phyloP scores from a whole-genome alignment of 805 yeast species.

The Metschnikowia borealis region DNA sequence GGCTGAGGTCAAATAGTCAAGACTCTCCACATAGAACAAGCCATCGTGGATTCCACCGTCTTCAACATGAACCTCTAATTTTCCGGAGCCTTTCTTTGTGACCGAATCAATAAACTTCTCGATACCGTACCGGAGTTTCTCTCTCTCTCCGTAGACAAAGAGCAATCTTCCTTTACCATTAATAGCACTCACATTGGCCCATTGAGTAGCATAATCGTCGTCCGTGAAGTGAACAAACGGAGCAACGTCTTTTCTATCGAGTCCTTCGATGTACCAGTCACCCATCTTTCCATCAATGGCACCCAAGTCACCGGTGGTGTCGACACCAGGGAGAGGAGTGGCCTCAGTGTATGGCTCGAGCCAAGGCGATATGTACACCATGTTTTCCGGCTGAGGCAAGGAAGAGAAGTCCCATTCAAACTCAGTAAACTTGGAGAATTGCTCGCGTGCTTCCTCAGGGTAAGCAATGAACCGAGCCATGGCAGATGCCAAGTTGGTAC shows the following conservation, averaged over 20 bases:
- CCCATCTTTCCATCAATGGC: slow-evolving; percentile 27
- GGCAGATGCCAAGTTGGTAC: slow-evolving; percentile 15
- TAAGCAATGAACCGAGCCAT: slow-evolving; percentile 23
- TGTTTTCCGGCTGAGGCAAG: slow-evolving; percentile 27
- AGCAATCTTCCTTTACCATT: slow-evolving; percentile 20
- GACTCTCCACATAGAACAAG: slow-evolving; percentile 30
- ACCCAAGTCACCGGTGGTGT: slow-evolving; percentile 31
- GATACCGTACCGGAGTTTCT: slow-evolving; percentile 27
- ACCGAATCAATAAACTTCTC: slow-evolving; percentile 23
- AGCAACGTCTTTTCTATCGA: slow-evolving; percentile 12
- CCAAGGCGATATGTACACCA: slow-evolving; percentile 34
- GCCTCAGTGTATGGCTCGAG: slow-evolving; percentile 28
- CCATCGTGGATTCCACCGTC: slow-evolving; percentile 36
- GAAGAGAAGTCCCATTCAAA: slow-evolving; percentile 18
- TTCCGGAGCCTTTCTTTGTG: slow-evolving; percentile 16
- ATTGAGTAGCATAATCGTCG: slow-evolving; percentile 22
- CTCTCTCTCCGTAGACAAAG: slow-evolving; percentile 31
- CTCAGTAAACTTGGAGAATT: slow-evolving; percentile 20
- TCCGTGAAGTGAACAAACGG: slow-evolving; percentile 23
- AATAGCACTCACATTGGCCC: slow-evolving; percentile 26
- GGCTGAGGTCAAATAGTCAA: slow-evolving; percentile 24
- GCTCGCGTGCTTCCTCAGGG: slow-evolving; percentile 26
- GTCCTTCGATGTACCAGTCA: slow-evolving; percentile 27
- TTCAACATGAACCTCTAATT: slow-evolving; percentile 22
- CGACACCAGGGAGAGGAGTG: slow-evolving; percentile 21